A percentile compares a stretch with the other conserved stretches of the same genome.
Conservation (phyloP, 2,329 filamentous ascomycete species). For the Curvularia hawaiiensis region DNA sequence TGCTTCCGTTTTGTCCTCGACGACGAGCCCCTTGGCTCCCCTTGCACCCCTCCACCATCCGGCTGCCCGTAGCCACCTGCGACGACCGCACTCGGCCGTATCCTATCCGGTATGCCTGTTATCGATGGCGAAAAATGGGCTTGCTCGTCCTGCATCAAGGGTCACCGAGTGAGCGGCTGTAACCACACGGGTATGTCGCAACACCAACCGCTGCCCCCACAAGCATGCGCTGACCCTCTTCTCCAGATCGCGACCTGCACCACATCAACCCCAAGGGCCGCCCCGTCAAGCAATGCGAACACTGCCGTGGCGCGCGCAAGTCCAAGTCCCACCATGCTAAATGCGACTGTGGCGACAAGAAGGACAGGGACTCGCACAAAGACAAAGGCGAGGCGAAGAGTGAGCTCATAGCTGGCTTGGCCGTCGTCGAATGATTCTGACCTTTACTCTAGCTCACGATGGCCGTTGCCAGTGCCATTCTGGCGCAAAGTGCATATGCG, state of each 20-base stretch:
- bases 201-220: not conserved
- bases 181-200: constrained; percentile 78
- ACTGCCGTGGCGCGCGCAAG: constrained; percentile 96
- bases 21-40: constrained; percentile 19
- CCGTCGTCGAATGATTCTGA: constrained; percentile 37
- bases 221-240: constrained; percentile 21
- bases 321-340: constrained; percentile 92
- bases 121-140: constrained; percentile 93
- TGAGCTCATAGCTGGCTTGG: constrained; percentile 43
- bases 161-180: constrained; percentile 98
- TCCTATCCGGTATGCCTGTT: constrained; percentile 43
- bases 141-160: constrained; percentile 97
- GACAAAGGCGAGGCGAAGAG: constrained; percentile 51
- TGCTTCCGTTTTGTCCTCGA: constrained; percentile 19
- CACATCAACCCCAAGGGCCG: constrained; percentile 98
- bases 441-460: constrained; percentile 41
- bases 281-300: constrained; percentile 95
- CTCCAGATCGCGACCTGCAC: constrained; percentile 81
- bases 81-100: constrained; percentile 45
- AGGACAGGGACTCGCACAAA: constrained; percentile 61
- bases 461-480: constrained; percentile 60
- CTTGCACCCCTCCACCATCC: constrained; percentile 18
- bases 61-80: constrained; percentile 34
- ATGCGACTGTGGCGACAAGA: constrained; percentile 96
- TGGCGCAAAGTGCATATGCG: constrained; percentile 65